Evolutionary conservation across 2,329 filamentous ascomycete species (phyloP).

Genomic region (Chrysosporium keratinophilum): DNA sequence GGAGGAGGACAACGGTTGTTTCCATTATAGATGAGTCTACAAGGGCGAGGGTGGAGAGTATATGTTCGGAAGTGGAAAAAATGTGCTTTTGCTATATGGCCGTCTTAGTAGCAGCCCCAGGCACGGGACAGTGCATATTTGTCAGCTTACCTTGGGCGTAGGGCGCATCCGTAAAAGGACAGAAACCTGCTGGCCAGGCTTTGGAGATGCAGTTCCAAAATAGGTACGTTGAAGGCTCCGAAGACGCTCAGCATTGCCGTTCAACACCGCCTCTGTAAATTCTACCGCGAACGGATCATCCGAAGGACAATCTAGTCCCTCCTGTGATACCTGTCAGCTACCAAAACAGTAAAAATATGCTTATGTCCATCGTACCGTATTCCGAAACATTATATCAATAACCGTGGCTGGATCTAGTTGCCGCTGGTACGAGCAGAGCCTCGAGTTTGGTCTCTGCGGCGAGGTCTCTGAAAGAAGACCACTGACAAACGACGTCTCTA

Average conservation of each 20-base stretch:
- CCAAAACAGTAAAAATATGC: neutral
- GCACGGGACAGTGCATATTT: too few species aligned
- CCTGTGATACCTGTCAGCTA: neutral
- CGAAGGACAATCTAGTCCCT: conserved; percentile 3
- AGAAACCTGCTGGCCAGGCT: conserved; percentile 3
- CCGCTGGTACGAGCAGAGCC: conserved; percentile 6
- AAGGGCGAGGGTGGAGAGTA: conserved; percentile 28
- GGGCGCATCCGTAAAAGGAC: conserved; percentile 1
- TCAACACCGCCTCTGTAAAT: neutral
- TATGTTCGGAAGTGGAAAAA: conserved; percentile 36
- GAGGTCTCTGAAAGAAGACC: conserved; percentile 4
- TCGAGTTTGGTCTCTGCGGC: neutral
- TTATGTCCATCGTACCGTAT: neutral
- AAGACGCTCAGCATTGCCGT: neutral
- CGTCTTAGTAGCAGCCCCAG: too few species aligned
- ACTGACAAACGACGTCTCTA: conserved; percentile 1
- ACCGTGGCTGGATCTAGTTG: neutral
- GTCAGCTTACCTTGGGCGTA: neutral
- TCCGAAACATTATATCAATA: conserved; percentile 1
- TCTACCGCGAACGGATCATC: neutral
- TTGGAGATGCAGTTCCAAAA: neutral
- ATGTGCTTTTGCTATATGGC: conserved; percentile 11
- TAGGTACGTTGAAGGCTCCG: neutral
- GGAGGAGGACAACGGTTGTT: conserved; percentile 48
- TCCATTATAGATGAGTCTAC: conserved; percentile 45